Conservation (phyloP, 2,329 filamentous ascomycete species). For the Penicillium freii region DNA sequence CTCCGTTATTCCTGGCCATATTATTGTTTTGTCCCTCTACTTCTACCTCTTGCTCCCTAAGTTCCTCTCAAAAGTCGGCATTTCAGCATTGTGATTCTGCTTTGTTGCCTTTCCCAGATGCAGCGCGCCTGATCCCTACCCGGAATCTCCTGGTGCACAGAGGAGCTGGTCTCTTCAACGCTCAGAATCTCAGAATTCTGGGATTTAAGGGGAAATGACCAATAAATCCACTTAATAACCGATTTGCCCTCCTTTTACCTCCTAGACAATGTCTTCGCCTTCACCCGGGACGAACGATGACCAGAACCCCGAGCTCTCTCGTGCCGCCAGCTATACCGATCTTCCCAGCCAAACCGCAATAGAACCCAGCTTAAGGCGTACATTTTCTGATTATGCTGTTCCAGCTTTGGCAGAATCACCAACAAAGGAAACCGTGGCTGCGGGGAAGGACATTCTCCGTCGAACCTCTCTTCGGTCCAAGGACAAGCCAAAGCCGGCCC, state of each 20-base stretch:
- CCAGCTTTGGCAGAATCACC: constrained; percentile 38
- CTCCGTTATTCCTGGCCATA: constrained; percentile 6
- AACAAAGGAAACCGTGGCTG: constrained; percentile 38
- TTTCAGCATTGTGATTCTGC: background rate
- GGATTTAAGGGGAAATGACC: constrained; percentile 32
- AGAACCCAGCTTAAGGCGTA: constrained; percentile 46
- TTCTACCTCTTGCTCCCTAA: background rate
- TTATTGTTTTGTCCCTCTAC: constrained; percentile 6
- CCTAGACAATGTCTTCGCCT: constrained; percentile 36
- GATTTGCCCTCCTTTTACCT: constrained; percentile 15
- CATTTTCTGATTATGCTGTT: constrained; percentile 51
- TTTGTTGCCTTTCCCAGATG: constrained; percentile 18
- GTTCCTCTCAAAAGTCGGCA: background rate
- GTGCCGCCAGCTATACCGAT: constrained; percentile 59
- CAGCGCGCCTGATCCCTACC: constrained; percentile 18
- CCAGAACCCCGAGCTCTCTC: constrained; percentile 41
- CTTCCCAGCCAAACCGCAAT: constrained; percentile 44
- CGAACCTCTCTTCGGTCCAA: constrained; percentile 42
- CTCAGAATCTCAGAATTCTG: constrained; percentile 18
- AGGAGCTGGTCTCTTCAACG: constrained; percentile 45
- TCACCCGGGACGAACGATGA: constrained; percentile 28
- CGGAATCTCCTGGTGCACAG: constrained; percentile 33
- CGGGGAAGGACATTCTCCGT: constrained; percentile 44
- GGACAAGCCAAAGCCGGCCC: constrained; percentile 27
- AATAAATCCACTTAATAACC: constrained; percentile 23